Conservation (phyloP, 495 filamentous ascomycete genomes). For the Aspergillus hancockii region DNA sequence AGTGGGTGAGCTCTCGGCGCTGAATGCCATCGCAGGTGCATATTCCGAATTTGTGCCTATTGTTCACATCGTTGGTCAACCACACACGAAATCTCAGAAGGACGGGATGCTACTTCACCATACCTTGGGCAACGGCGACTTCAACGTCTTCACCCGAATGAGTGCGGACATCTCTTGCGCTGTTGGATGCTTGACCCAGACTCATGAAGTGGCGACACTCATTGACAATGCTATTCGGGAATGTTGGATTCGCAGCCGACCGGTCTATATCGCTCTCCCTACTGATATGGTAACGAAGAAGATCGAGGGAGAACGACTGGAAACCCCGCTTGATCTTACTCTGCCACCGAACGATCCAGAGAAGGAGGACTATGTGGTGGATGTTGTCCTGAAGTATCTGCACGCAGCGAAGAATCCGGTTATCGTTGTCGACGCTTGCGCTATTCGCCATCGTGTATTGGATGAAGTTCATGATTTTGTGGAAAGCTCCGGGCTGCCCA, state of each 20-base stretch:
- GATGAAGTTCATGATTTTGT: conserved; percentile 78
- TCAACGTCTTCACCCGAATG: conserved; percentile 83
- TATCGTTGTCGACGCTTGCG: conserved; percentile 89
- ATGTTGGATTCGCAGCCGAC: conserved; percentile 72
- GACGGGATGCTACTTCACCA: conserved; percentile 79
- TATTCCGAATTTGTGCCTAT: conserved; percentile 64
- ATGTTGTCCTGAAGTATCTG: conserved; percentile 75
- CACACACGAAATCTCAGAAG: conserved; percentile 49
- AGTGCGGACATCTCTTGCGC: conserved; percentile 68
- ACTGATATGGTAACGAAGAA: conserved; percentile 83
- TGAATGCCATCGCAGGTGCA: conserved; percentile 69
- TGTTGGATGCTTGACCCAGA: conserved; percentile 67
- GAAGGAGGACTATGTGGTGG: conserved; percentile 81
- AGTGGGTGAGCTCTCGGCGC: conserved; percentile 67
- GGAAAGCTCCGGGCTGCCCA: conserved; percentile 72
- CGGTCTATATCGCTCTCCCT: conserved; percentile 84
- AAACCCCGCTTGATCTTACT: conserved; percentile 67
- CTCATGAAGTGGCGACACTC: conserved; percentile 64
- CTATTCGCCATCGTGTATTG: conserved; percentile 75
- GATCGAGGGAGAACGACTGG: conserved; percentile 70
- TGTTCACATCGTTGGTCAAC: conserved; percentile 66
- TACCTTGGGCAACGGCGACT: conserved; percentile 89
- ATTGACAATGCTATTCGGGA: conserved; percentile 81
- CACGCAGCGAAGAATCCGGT: conserved; percentile 74
- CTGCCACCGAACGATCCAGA: conserved; percentile 66